Conservation (phyloP, 2,329 filamentous ascomycete genomes). For the Cladosporium oxysporum region DNA sequence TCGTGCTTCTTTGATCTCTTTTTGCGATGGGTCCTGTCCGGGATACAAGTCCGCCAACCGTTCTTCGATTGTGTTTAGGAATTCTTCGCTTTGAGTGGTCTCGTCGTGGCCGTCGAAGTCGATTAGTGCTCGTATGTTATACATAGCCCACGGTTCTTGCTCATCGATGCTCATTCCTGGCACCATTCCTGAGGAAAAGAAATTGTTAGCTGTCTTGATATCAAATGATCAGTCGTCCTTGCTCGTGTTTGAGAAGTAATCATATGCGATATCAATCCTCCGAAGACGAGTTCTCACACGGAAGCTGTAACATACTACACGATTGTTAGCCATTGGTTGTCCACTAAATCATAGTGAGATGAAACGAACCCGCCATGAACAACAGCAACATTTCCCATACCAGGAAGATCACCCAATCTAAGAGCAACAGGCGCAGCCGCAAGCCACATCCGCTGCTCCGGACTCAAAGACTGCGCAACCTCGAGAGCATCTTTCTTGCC, state of each 20-base stretch:
- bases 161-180: conserved; percentile 2
- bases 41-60: conserved; percentile 2
- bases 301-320: not conserved
- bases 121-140: conserved; percentile 18
- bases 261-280: not conserved
- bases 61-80: conserved; percentile 3
- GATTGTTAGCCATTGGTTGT: not conserved
- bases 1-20: not conserved
- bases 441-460: conserved; percentile 6
- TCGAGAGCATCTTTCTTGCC: conserved; percentile 6
- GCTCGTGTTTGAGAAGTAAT: not conserved
- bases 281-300: not conserved
- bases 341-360: not conserved
- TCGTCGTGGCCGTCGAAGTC: not conserved
- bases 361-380: conserved; percentile 8
- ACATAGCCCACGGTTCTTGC: conserved; percentile 15
- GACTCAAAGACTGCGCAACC: not conserved
- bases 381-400: conserved; percentile 1
- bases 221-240: not conserved
- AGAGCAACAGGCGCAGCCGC: conserved; percentile 9
- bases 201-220: not conserved
- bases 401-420: not conserved
- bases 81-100: conserved; percentile 3
- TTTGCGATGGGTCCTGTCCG: not conserved
- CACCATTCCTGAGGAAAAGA: conserved; percentile 5